Conservation (phyloP, 2,329 filamentous ascomycete genomes). For the Ceratocystis cubensis region DNA sequence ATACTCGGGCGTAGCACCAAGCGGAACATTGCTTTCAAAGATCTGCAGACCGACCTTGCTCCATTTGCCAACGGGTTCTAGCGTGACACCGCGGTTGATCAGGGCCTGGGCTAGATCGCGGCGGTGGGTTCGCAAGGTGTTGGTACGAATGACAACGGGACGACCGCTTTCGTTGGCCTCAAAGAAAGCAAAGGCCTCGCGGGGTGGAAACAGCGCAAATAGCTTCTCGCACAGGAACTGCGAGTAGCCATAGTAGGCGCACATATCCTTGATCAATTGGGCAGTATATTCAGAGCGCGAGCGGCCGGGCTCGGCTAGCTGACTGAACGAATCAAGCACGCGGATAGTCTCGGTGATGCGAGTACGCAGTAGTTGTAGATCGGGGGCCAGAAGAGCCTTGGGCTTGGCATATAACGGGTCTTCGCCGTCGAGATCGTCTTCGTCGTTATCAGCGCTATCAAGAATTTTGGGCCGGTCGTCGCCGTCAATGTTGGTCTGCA, state of each 20-base stretch:
- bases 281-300: slow-evolving; percentile 79
- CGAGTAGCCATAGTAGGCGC: slow-evolving; percentile 93
- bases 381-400: slow-evolving; percentile 61
- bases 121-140: slow-evolving; percentile 69
- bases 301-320: slow-evolving; percentile 63
- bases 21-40: slow-evolving; percentile 73
- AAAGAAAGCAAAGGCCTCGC: slow-evolving; percentile 95
- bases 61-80: slow-evolving; percentile 97
- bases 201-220: slow-evolving; percentile 78
- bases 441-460: slow-evolving; percentile 39
- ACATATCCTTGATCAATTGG: slow-evolving; percentile 82
- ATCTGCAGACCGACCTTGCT: slow-evolving; percentile 94
- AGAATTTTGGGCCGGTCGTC: slow-evolving; percentile 54
- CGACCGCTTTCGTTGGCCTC: slow-evolving; percentile 94
- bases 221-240: slow-evolving; percentile 93
- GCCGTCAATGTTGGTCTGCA: slow-evolving; percentile 87
- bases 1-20: slow-evolving; percentile 95
- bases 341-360: slow-evolving; percentile 89
- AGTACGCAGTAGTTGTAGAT: slow-evolving; percentile 76
- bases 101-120: slow-evolving; percentile 79
- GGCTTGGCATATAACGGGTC: slow-evolving; percentile 47
- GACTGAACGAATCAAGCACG: slow-evolving; percentile 77
- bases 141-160: slow-evolving; percentile 91
- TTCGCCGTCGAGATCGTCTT: slow-evolving; percentile 45
- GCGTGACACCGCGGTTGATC: slow-evolving; percentile 89